phyloP scores from a whole-genome alignment of 2,329 filamentous ascomycete genomes.

The Endocalyx cinctus region DNA sequence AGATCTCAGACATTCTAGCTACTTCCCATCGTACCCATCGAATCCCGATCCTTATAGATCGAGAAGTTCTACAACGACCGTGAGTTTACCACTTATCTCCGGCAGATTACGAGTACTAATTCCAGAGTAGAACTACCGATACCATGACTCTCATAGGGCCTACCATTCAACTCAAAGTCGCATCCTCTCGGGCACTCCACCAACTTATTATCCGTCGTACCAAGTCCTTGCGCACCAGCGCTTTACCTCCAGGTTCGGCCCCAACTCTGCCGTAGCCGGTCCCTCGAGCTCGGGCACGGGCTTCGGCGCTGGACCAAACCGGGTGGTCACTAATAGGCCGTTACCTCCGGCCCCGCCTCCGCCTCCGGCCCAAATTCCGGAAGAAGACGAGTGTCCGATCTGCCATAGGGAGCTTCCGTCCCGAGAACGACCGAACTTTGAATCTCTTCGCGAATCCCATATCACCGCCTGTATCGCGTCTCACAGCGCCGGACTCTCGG shows the following conservation, averaged over 20 bases:
- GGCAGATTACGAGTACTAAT: conserved; percentile 5
- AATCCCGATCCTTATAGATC: conserved; percentile 35
- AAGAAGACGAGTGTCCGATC: conserved; percentile 77
- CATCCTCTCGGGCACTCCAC: conserved; percentile 36
- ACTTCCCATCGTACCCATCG: conserved; percentile 20
- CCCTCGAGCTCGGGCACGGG: too few relatives aligned
- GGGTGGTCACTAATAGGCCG: too few relatives aligned
- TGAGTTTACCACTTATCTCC: too few relatives aligned
- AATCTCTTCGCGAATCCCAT: conserved; percentile 52
- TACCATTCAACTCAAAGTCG: conserved; percentile 33
- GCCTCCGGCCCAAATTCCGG: conserved; percentile 49
- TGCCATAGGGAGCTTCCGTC: conserved; percentile 69
- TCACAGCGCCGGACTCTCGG: conserved; percentile 37
- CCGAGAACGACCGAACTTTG: conserved; percentile 46
- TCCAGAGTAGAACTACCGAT: conserved; percentile 18
- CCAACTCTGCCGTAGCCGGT: too few relatives aligned
- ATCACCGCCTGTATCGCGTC: conserved; percentile 53
- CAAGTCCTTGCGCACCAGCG: too few relatives aligned
- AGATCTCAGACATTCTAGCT: conserved; percentile 29
- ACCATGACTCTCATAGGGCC: too few relatives aligned
- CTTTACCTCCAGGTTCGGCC: too few relatives aligned
- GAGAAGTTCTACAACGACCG: conserved; percentile 47
- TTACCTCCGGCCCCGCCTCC: conserved; percentile 23
- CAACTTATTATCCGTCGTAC: conserved; percentile 28
- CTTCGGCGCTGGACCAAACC: background rate